Evolutionary conservation across 371 early-diverging fungal species (phyloP).

Genomic region (Phascolomyces articulosus): DNA sequence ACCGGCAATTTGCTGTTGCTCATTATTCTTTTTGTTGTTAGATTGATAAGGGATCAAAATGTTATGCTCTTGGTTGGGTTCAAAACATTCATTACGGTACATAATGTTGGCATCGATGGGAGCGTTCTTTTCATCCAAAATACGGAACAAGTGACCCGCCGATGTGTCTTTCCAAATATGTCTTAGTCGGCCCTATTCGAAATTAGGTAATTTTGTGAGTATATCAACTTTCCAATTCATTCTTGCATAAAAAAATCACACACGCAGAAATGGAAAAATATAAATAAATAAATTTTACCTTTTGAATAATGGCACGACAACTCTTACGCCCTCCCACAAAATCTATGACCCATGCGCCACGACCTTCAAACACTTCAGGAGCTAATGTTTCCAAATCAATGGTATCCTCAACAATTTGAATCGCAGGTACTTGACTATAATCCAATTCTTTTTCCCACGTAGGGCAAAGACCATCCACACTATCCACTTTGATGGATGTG

Average conservation of each 20-base stretch:
- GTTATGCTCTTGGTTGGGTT: conserved; percentile 25
- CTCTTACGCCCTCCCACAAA: conserved; percentile 44
- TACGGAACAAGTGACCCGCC: conserved; percentile 53
- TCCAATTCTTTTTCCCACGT: conserved; percentile 39
- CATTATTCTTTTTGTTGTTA: not conserved
- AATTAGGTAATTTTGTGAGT: too few species aligned
- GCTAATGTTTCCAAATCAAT: conserved; percentile 3
- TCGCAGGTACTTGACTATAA: conserved; percentile 6
- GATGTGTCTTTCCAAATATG: conserved; percentile 47
- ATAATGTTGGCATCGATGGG: conserved; percentile 35
- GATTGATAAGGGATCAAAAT: conserved; percentile 50
- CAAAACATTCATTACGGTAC: conserved; percentile 45
- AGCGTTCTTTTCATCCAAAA: conserved; percentile 46
- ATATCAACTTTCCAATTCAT: too few species aligned
- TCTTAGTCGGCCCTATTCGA: conserved; percentile 46
- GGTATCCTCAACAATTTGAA: conserved; percentile 11
- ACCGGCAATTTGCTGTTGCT: not conserved
- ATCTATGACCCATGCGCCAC: conserved; percentile 53
- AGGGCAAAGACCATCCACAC: conserved; percentile 46
- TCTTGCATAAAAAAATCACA: too few species aligned
- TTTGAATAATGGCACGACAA: conserved; percentile 47
- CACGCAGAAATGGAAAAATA: not conserved
- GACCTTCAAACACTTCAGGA: conserved; percentile 33
- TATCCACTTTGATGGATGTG: conserved; percentile 2
- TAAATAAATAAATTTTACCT: conserved; percentile 23